A percentile compares a stretch with the other conserved stretches of the same genome.
Conservation (phyloP, 805 yeast species). For the Saccharomycopsis sp. region DNA sequence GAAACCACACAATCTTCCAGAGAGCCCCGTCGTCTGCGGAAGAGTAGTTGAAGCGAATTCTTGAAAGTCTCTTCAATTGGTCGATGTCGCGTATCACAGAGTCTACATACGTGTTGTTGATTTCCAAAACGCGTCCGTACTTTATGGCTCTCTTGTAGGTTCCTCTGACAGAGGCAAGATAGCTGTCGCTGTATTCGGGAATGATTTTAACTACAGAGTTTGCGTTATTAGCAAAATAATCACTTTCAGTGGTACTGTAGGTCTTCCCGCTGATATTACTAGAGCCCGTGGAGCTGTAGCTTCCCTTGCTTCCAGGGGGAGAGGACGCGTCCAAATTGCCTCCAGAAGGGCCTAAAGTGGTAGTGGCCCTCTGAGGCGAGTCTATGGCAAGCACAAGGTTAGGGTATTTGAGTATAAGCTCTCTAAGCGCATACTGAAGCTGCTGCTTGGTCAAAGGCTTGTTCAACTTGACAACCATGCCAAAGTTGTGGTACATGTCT, state of each 20-base stretch:
- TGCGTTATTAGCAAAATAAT: too few relatives aligned
- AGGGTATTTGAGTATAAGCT: conserved; percentile 6
- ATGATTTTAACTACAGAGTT: neutral
- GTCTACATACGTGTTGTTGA: neutral
- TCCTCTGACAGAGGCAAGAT: neutral
- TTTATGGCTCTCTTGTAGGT: neutral
- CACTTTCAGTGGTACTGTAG: neutral
- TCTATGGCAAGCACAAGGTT: conserved; percentile 5
- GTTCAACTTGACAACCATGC: conserved; percentile 1
- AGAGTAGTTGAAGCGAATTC: neutral
- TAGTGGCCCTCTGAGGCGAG: neutral
- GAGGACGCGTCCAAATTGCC: neutral
- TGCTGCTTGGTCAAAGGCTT: neutral
- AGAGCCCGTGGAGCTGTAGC: neutral
- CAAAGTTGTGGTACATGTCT: neutral
- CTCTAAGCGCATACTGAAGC: neutral
- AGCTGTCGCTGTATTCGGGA: neutral
- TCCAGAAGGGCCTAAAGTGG: neutral
- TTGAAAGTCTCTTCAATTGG: neutral
- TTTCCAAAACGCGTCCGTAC: neutral
- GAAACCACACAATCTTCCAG: conserved; percentile 1
- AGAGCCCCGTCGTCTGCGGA: neutral
- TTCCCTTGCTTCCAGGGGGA: neutral
- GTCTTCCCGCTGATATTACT: neutral
- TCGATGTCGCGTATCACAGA: neutral